A percentile compares a stretch with the other conserved stretches of the same genome.
phyloP scores from a whole-genome alignment of 176 grass and related monocot species.

The Stipa capillata region DNA sequence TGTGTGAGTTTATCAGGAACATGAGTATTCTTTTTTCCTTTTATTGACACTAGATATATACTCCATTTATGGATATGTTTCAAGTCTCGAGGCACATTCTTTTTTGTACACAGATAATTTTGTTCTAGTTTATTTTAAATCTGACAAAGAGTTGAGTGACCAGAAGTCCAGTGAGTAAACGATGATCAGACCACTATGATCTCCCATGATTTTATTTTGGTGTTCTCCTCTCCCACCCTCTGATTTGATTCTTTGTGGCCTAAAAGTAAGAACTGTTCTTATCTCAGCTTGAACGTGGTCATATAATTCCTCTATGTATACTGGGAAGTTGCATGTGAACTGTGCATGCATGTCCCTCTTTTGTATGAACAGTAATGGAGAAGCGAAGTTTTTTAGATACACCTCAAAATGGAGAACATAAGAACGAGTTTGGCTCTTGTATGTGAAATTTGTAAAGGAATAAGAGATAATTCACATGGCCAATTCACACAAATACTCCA shows the following conservation, averaged over 20 bases:
- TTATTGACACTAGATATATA: slow-evolving; percentile 40
- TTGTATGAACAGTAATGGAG: no score
- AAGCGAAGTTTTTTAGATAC: background rate
- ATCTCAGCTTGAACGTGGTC: background rate
- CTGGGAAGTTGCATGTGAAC: background rate
- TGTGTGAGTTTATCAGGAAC: slow-evolving; percentile 37
- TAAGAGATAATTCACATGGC: background rate
- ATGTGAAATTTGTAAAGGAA: background rate
- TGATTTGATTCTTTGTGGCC: no score
- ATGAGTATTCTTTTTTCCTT: slow-evolving; percentile 35
- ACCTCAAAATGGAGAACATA: background rate
- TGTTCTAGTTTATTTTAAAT: slow-evolving; percentile 11
- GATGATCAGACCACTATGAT: no score
- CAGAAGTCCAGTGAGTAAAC: no score
- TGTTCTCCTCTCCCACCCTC: no score
- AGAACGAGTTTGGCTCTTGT: background rate
- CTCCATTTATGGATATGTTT: slow-evolving; percentile 47
- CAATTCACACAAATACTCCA: no score
- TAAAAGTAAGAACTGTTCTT: no score
- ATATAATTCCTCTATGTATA: no score
- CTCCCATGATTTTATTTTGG: no score
- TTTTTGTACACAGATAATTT: slow-evolving; percentile 46
- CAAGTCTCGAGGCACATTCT: slow-evolving; percentile 30
- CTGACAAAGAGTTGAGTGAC: slow-evolving; percentile 4
- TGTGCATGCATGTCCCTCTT: no score